These are phyloP conservation scores for Mycena galopus DNA, from an alignment of 768 basidiomycete species.

Conservation along the genomic window DNA sequence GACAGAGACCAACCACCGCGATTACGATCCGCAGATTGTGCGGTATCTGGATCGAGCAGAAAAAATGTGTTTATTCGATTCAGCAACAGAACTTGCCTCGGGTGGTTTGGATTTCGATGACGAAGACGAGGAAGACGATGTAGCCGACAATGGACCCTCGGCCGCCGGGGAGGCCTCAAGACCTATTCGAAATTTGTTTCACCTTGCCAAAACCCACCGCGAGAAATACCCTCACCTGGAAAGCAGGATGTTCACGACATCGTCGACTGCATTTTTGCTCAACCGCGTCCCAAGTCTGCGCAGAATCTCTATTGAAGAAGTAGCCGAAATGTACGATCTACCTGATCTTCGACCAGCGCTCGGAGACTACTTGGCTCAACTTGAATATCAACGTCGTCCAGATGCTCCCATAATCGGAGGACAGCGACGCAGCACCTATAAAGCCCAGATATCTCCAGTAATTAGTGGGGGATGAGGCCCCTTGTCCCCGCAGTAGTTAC, in stretches of 20 bases:
- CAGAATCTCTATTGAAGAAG: not conserved
- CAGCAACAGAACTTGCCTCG: constrained; percentile 40
- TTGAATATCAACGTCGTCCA: not conserved
- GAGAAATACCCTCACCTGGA: not conserved
- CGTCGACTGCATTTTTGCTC: not conserved
- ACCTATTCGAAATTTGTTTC: not conserved
- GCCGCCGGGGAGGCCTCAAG: not conserved
- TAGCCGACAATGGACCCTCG: no score
- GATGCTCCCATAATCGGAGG: not conserved
- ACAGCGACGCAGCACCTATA: no score
- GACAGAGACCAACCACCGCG: no score
- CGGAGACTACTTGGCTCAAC: not conserved
- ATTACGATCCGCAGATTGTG: constrained; percentile 52
- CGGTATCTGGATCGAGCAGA: constrained; percentile 47
- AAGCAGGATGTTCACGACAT: not conserved
- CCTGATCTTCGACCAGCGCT: not conserved
- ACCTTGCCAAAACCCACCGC: not conserved
- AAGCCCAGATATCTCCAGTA: no score
- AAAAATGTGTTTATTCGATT: constrained; percentile 46
- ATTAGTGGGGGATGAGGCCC: no score
- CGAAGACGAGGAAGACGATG: no score
- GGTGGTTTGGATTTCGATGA: no score
- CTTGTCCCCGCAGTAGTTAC: no score
- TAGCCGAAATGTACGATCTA: not conserved
- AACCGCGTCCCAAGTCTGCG: not conserved